These are phyloP conservation scores for Extremus antarcticus DNA, from an alignment of 495 filamentous ascomycete genomes.

Conservation along the genomic window DNA sequence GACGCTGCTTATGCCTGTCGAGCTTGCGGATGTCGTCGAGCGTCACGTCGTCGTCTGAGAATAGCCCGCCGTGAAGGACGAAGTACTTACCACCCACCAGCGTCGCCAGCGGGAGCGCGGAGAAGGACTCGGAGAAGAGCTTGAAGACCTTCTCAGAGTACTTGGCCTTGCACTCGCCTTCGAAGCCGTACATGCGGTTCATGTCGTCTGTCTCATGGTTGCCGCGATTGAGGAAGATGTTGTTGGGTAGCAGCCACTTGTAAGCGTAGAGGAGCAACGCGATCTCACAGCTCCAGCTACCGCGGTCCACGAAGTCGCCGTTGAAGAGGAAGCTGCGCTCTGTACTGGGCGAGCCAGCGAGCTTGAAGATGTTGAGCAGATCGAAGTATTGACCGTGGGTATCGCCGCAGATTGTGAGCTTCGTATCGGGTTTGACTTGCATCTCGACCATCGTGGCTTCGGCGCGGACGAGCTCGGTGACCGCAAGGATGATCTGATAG, in stretches of 20 bases:
- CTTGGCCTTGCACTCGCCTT: conserved; percentile 95
- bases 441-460: conserved; percentile 98
- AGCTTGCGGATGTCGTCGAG: conserved; percentile 90
- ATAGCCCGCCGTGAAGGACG: conserved; percentile 89
- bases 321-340: conserved; percentile 95
- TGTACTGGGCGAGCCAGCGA: conserved; percentile 74
- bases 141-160: conserved; percentile 95
- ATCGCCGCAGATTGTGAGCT: conserved; percentile 91
- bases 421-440: conserved; percentile 61
- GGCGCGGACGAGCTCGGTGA: conserved; percentile 76
- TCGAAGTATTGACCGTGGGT: conserved; percentile 99
- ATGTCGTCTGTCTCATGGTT: conserved; percentile 99
- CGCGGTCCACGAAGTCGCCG: conserved; percentile 96
- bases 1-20: conserved; percentile 80
- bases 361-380: conserved; percentile 86
- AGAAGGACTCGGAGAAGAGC: conserved; percentile 97
- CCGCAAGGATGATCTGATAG: conserved; percentile 86
- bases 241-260: conserved; percentile 83
- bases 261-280: conserved; percentile 88
- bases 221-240: conserved; percentile 92
- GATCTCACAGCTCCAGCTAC: conserved; percentile 95
- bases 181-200: conserved; percentile 98
- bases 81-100: conserved; percentile 87
- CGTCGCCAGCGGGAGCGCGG: conserved; percentile 83
- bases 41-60: conserved; percentile 90